These are phyloP conservation scores for Vaccinium vitisidaea DNA, from an alignment of 148 eudicot species.

Conservation along the genomic window DNA sequence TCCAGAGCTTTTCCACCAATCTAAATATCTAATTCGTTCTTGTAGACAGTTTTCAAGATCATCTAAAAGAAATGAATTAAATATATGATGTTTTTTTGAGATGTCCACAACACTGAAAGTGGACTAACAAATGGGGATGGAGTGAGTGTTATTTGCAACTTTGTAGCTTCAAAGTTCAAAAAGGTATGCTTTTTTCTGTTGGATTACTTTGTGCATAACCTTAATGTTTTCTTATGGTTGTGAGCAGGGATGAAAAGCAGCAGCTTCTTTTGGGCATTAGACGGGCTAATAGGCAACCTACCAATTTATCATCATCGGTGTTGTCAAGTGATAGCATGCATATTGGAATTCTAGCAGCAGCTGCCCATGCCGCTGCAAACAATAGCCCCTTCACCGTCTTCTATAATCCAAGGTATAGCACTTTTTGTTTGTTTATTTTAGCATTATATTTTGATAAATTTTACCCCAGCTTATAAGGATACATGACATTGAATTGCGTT, in stretches of 20 bases:
- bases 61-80: neutral
- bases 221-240: slow-evolving; percentile 11
- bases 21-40: neutral
- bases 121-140: neutral
- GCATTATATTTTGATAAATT: neutral
- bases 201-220: neutral
- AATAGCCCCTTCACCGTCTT: slow-evolving; percentile 93
- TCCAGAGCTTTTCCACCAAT: neutral
- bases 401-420: slow-evolving; percentile 74
- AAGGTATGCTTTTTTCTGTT: neutral
- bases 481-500: neutral
- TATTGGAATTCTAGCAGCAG: slow-evolving; percentile 92
- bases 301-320: slow-evolving; percentile 83
- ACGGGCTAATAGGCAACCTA: slow-evolving; percentile 87
- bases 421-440: neutral
- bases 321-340: slow-evolving; percentile 98
- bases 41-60: neutral
- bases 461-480: neutral
- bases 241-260: slow-evolving; percentile 81
- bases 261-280: slow-evolving; percentile 90
- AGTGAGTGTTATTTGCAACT: neutral
- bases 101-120: neutral
- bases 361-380: slow-evolving; percentile 97
- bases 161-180: neutral
- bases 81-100: neutral